Evolutionary conservation across 2,329 filamentous ascomycete genomes (phyloP).

Genomic region (Lanzia echinophila): DNA sequence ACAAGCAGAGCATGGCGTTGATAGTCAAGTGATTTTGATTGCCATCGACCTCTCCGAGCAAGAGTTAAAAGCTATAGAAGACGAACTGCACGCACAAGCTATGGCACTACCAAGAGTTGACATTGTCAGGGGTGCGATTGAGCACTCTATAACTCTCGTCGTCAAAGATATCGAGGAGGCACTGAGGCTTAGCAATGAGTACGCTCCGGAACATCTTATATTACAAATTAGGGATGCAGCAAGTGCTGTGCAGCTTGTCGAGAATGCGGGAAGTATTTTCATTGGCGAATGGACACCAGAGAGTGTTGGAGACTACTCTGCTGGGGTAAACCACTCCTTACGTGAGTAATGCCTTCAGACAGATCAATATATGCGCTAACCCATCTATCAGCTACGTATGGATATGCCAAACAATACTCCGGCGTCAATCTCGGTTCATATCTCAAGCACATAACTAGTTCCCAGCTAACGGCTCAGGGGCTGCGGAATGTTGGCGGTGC

Average conservation of each 20-base stretch:
- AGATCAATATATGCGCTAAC: neutral
- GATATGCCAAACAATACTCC: slow-evolving; percentile 97
- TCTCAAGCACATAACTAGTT: slow-evolving; percentile 95
- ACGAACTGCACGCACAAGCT: slow-evolving; percentile 84
- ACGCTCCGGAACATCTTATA: slow-evolving; percentile 95
- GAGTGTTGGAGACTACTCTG: slow-evolving; percentile 95
- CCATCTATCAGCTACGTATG: slow-evolving; percentile 70
- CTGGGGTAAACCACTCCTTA: slow-evolving; percentile 93
- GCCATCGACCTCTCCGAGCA: slow-evolving; percentile 70
- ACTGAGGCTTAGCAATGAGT: slow-evolving; percentile 80
- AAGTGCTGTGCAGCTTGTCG: slow-evolving; percentile 66
- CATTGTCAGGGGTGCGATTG: slow-evolving; percentile 84
- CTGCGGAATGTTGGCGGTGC: slow-evolving; percentile 78
- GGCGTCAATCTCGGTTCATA: slow-evolving; percentile 95
- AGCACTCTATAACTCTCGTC: slow-evolving; percentile 82
- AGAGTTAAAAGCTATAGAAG: slow-evolving; percentile 76
- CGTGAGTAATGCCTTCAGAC: slow-evolving; percentile 56
- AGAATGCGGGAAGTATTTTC: slow-evolving; percentile 95
- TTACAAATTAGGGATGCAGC: slow-evolving; percentile 77
- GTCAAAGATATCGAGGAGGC: slow-evolving; percentile 66
- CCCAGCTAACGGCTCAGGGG: slow-evolving; percentile 79
- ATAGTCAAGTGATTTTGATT: slow-evolving; percentile 90
- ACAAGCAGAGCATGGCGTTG: slow-evolving; percentile 93
- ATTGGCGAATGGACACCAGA: slow-evolving; percentile 95
- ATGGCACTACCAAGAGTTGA: slow-evolving; percentile 82